Evolutionary conservation across 2,329 filamentous ascomycete genomes (phyloP), one percentile per base, ranked within the genome.

Genomic region (Scedosporium aurantiacum): DNA sequence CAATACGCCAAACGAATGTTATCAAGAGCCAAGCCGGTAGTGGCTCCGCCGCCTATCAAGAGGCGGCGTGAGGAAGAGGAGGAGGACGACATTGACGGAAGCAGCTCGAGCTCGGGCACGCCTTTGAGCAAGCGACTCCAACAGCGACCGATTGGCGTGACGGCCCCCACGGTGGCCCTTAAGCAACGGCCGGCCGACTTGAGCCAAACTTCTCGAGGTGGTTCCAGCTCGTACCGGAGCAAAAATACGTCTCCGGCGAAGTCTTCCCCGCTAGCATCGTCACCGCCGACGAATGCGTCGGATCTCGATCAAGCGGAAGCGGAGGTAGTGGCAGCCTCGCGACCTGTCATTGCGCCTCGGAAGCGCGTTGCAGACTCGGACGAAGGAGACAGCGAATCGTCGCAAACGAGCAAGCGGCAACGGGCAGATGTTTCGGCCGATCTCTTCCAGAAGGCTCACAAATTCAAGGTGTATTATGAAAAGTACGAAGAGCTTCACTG

Each of bases 221-320:
- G 72, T 32, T 68, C 62, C 72, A 74, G 66, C 72, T 57, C 59
- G 10, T 61, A 41, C 56, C 80, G 77, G 69, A 75, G 73, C 68
- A 82, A 82, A 70, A 74, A 61, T 64, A 85, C 79, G 0, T 85
- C 82, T 5, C 83, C 82, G 0, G 76, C 76, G 58, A 87, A 87
- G 69, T 86, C 84, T 2, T 87, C 84, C 8, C 84, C 84, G 3
- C 74, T 87, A 18, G 83, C 83, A n/a, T 83, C 83, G 1, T 86
- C 84, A 5, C 83, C 84, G 12, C 84, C 84, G 0, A 86, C 84
- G 6, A 87, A 86, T 64, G 84, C 83, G 1, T 86, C 83, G 1
- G 84, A 87, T 62, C 72, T 86, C 43, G 83, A 85, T 32, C 74
- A 78, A 40, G 27, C 52, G 2, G 54, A 62, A 16, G 14, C 37